Evolutionary conservation across 805 yeast genomes (phyloP).

Genomic region (Danielia reshetovae): DNA sequence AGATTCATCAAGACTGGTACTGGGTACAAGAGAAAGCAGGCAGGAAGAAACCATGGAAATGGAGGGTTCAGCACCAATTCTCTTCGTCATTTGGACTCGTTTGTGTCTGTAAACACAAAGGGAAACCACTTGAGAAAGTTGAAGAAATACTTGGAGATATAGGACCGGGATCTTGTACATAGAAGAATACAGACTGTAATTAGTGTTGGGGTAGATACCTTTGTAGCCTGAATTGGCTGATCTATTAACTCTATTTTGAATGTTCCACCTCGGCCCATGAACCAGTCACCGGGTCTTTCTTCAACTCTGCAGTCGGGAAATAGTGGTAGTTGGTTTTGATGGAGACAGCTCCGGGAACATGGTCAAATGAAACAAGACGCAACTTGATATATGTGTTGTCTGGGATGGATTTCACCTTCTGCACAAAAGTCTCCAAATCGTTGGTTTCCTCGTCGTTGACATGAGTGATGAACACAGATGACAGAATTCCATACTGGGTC

Average conservation of each 20-base stretch:
- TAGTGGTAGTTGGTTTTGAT: slow-evolving; percentile 86
- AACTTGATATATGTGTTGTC: slow-evolving; percentile 80
- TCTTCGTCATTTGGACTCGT: slow-evolving; percentile 57
- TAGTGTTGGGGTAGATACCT: neutral
- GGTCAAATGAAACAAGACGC: slow-evolving; percentile 79
- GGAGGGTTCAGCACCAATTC: slow-evolving; percentile 75
- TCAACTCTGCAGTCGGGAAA: slow-evolving; percentile 68
- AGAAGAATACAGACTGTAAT: neutral
- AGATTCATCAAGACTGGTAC: slow-evolving; percentile 76
- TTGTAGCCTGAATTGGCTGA: too few relatives aligned
- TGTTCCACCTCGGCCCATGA: slow-evolving; percentile 49
- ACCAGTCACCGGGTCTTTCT: slow-evolving; percentile 40
- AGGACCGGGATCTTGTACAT: slow-evolving; percentile 2
- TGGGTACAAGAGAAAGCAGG: slow-evolving; percentile 53
- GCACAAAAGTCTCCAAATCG: slow-evolving; percentile 62
- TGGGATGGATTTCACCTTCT: slow-evolving; percentile 63
- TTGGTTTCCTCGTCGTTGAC: slow-evolving; percentile 75
- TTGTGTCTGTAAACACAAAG: slow-evolving; percentile 45
- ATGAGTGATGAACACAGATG: slow-evolving; percentile 85
- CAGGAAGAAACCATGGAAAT: slow-evolving; percentile 91
- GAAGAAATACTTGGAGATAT: slow-evolving; percentile 41
- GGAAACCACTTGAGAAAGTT: slow-evolving; percentile 59
- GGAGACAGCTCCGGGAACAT: slow-evolving; percentile 81
- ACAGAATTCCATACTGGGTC: slow-evolving; percentile 69
- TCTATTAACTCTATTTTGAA: too few relatives aligned